Evolutionary conservation across 1,284 basidiomycete genomes (phyloP).

Genomic region (Ganoderma lucidum): DNA sequence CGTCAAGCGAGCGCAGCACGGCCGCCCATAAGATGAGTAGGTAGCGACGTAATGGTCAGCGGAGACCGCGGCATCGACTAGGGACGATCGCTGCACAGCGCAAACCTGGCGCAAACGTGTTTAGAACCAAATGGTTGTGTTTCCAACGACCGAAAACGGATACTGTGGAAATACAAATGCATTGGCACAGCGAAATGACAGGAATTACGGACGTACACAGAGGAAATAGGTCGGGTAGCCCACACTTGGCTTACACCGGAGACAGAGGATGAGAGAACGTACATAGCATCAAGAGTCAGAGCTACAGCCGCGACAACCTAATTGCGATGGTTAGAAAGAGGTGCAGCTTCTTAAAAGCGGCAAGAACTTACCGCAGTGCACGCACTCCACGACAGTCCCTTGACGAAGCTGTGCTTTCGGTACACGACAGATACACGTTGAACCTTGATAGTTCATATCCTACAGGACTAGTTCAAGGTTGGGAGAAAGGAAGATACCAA

Average conservation of each 20-base stretch:
- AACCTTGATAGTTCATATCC: conserved; percentile 99
- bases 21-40: neutral
- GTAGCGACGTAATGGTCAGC: neutral
- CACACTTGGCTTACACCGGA: conserved; percentile 14
- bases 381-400: conserved; percentile 96
- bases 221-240: neutral
- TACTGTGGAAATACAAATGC: conserved; percentile 3
- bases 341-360: neutral
- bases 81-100: neutral
- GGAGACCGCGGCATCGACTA: no score
- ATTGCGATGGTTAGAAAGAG: conserved; percentile 7
- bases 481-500: neutral
- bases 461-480: conserved; percentile 39
- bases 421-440: conserved; percentile 98
- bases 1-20: neutral
- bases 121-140: no score
- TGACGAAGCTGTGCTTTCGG: conserved; percentile 93
- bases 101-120: neutral
- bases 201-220: neutral
- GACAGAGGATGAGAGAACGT: conserved; percentile 9
- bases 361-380: conserved; percentile 86
- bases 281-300: conserved; percentile 32
- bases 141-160: neutral
- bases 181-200: conserved; percentile 2
- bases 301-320: conserved; percentile 37